Percentiles rank a stretch among this genome's conserved stretches.
Evolutionary conservation across 306 rosid species (phyloP).

Genomic region (Abrus pulchellus): DNA sequence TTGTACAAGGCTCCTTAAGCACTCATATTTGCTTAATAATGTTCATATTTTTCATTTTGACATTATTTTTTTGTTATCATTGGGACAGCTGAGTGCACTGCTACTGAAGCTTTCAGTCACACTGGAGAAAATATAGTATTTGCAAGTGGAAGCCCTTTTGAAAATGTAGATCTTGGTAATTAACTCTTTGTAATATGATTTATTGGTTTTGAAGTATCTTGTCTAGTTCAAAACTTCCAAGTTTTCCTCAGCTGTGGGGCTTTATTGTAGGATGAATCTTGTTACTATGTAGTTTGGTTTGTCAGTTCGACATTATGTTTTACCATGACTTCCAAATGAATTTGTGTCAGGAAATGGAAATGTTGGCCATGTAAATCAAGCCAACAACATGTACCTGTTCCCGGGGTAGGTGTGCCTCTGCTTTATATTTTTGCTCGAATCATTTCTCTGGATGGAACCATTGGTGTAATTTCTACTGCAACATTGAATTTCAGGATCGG

Average conservation of each 20-base stretch:
- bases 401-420: conserved; percentile 74
- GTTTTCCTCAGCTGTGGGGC: conserved; percentile 30
- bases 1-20: conserved; percentile 49
- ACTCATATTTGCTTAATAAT: conserved; percentile 39
- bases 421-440: conserved; percentile 9
- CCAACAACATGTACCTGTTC: conserved; percentile 93
- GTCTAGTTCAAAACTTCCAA: conserved; percentile 15
- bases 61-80: conserved; percentile 27
- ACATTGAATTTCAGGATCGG: conserved; percentile 74
- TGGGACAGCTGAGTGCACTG: conserved; percentile 89
- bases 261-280: conserved; percentile 32
- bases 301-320: conserved; percentile 35
- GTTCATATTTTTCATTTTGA: conserved; percentile 40
- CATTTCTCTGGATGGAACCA: background rate
- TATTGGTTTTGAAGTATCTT: conserved; percentile 34
- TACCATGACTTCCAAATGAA: conserved; percentile 29
- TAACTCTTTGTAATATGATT: conserved; percentile 39
- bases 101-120: conserved; percentile 82
- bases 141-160: conserved; percentile 94
- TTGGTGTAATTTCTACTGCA: conserved; percentile 30
- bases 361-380: conserved; percentile 93
- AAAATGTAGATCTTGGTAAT: conserved; percentile 78
- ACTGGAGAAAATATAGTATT: conserved; percentile 86
- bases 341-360: conserved; percentile 72
- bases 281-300: conserved; percentile 35